A percentile compares a stretch with the other conserved stretches of the same genome.
phyloP scores from a whole-genome alignment of 1,284 basidiomycete species.

The Ceratobasidium sp. region DNA sequence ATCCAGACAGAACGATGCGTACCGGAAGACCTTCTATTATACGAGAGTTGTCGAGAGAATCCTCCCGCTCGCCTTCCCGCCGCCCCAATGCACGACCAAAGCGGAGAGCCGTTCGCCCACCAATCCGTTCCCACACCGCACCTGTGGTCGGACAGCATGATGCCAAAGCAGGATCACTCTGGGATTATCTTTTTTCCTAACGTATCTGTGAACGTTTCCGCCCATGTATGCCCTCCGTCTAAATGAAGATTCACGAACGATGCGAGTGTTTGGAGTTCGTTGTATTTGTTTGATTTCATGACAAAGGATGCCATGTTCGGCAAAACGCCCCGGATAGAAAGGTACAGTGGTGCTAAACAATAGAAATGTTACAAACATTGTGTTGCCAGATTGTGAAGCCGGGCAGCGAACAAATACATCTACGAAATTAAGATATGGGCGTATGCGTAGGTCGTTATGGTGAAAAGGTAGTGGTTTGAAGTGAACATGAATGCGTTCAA shows the following conservation, averaged over 20 bases:
- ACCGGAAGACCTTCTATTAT: conserved; percentile 22
- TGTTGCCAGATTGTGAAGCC: neutral
- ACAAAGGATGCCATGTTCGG: conserved; percentile 3
- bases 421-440: conserved; percentile 3
- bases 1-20: conserved; percentile 16
- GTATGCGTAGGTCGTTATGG: neutral
- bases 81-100: conserved; percentile 31
- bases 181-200: conserved; percentile 37
- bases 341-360: neutral
- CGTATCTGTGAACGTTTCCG: neutral
- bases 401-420: neutral
- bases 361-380: neutral
- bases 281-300: neutral
- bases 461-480: no score
- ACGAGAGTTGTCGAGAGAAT: conserved; percentile 29
- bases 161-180: conserved; percentile 22
- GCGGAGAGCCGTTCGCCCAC: conserved; percentile 23
- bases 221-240: neutral
- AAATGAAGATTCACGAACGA: neutral
- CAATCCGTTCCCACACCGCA: conserved; percentile 3
- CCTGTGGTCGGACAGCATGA: neutral
- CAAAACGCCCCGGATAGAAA: neutral
- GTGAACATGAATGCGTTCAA: conserved; percentile 2
- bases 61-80: conserved; percentile 34
- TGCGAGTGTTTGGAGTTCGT: neutral